phyloP scores from a whole-genome alignment of 306 rosid genomes.

The Acacia crassicarpa region DNA sequence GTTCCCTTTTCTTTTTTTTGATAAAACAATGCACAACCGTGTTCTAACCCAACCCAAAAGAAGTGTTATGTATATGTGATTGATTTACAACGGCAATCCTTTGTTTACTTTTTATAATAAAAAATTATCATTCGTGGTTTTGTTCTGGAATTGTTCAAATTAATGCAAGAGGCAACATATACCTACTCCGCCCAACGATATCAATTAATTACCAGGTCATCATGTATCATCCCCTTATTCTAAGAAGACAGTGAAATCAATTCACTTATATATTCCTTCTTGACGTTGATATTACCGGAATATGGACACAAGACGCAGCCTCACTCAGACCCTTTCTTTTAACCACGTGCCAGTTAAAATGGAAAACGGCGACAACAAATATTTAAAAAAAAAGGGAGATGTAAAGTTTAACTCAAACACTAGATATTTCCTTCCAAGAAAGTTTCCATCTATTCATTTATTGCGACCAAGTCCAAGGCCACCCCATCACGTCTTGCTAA shows the following conservation, averaged over 20 bases:
- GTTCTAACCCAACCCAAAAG: neutral
- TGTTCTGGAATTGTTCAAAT: neutral
- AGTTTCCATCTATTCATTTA: neutral
- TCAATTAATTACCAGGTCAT: neutral
- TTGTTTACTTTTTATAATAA: neutral
- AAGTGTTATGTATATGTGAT: neutral
- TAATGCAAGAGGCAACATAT: neutral
- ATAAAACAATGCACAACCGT: too few relatives aligned
- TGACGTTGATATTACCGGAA: neutral
- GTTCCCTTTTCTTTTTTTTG: too few relatives aligned
- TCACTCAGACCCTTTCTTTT: neutral
- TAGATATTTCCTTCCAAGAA: slow-evolving; percentile 16
- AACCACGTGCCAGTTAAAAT: neutral
- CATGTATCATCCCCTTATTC: neutral
- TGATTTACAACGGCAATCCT: neutral
- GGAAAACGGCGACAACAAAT: neutral
- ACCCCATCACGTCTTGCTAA: slow-evolving; percentile 1
- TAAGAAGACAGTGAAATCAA: neutral
- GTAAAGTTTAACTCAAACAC: neutral
- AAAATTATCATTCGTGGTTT: neutral
- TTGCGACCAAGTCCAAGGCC: slow-evolving; percentile 33
- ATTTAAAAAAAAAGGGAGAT: neutral
- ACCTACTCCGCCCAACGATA: neutral
- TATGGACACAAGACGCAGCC: neutral
- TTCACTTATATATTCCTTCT: too few relatives aligned